Evolutionary conservation across 192 early-diverging fungal species (phyloP).

Genomic region (Chytriomyces sp.): DNA sequence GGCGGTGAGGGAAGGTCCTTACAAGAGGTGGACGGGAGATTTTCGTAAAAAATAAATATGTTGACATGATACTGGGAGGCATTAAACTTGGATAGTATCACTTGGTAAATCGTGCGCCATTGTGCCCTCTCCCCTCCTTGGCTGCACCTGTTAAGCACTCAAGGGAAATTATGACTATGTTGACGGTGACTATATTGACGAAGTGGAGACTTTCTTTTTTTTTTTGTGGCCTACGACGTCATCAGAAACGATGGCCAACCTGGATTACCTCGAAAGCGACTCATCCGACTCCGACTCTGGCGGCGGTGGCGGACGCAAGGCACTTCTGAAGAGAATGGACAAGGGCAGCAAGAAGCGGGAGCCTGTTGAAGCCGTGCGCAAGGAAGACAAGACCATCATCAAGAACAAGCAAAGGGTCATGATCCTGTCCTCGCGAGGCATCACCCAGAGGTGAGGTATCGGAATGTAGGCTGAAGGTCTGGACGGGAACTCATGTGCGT

Average conservation of each 20-base stretch:
- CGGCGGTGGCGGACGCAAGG: constrained; percentile 19
- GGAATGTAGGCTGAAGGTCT: not conserved
- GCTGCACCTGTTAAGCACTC: too few relatives aligned
- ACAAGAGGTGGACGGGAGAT: too few relatives aligned
- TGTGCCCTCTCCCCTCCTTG: too few relatives aligned
- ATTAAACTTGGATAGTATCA: too few relatives aligned
- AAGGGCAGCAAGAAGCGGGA: not conserved
- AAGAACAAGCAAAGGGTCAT: constrained; percentile 92
- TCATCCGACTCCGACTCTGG: not conserved
- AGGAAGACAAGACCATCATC: constrained; percentile 8
- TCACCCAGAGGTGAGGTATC: constrained; percentile 73
- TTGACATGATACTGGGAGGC: too few relatives aligned
- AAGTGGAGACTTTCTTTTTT: not conserved
- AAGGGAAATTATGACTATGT: too few relatives aligned
- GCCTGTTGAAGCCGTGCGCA: not conserved
- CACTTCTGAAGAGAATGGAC: constrained; percentile 16
- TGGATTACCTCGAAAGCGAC: not conserved
- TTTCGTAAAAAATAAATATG: too few relatives aligned
- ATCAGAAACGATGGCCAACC: not conserved
- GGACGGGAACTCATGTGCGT: not conserved
- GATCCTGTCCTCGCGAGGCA: constrained; percentile 85
- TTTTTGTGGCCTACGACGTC: not conserved
- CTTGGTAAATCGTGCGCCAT: too few relatives aligned
- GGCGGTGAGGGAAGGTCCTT: too few relatives aligned
- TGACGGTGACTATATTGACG: too few relatives aligned